Conservation (phyloP, 805 yeast species). For the Wickerhamiella bombiphila region DNA sequence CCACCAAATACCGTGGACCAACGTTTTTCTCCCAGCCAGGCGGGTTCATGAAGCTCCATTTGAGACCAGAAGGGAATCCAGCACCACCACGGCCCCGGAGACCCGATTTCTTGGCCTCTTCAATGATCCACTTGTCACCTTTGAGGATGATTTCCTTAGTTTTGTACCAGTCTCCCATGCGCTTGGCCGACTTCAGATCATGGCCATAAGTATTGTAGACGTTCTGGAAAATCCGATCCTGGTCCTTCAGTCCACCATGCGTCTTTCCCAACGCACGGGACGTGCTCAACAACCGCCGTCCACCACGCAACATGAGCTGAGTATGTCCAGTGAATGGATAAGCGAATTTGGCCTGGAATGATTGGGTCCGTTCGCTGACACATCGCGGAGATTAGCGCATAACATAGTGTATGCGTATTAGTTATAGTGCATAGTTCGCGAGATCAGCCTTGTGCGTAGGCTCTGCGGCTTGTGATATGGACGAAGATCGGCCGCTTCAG, state of each 20-base stretch:
- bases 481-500: neutral
- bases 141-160: slow-evolving; percentile 71
- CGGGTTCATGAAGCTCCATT: slow-evolving; percentile 91
- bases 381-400: too few species aligned
- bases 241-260: slow-evolving; percentile 66
- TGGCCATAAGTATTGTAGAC: slow-evolving; percentile 61
- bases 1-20: slow-evolving; percentile 81
- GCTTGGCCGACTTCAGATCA: slow-evolving; percentile 57
- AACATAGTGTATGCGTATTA: too few species aligned
- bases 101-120: slow-evolving; percentile 72
- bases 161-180: slow-evolving; percentile 85
- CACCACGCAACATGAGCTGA: too few species aligned
- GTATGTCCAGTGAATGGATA: too few species aligned
- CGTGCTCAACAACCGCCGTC: slow-evolving; percentile 14
- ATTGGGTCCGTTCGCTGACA: too few species aligned
- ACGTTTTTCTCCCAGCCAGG: slow-evolving; percentile 86
- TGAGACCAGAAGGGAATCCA: slow-evolving; percentile 81
- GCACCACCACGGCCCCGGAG: slow-evolving; percentile 90
- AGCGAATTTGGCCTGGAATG: too few species aligned
- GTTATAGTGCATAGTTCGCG: too few species aligned
- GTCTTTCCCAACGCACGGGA: slow-evolving; percentile 23
- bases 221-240: slow-evolving; percentile 78
- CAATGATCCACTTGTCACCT: slow-evolving; percentile 84
- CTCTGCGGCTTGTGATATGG: neutral
- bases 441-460: too few species aligned